phyloP scores from a whole-genome alignment of 768 basidiomycete species.

The Suillus weaverae region DNA sequence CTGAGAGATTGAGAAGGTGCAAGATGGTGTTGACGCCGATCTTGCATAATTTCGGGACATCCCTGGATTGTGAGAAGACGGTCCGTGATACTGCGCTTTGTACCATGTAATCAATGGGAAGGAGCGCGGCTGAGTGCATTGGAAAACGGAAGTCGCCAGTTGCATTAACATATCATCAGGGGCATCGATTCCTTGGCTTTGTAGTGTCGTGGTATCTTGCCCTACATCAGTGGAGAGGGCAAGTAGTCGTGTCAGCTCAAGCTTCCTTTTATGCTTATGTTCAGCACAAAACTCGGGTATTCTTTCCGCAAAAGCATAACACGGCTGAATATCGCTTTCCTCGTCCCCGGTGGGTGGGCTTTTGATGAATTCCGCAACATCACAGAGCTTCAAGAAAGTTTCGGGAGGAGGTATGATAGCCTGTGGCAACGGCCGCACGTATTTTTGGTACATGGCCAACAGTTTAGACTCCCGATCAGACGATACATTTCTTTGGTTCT shows the following conservation, averaged over 20 bases:
- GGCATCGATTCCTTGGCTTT: not conserved
- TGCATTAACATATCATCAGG: not conserved
- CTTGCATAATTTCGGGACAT: no score
- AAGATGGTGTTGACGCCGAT: not conserved
- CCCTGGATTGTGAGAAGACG: not conserved
- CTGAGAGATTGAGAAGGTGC: not conserved
- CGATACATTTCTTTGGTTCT: not conserved
- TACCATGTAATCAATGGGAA: not conserved
- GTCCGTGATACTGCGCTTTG: not conserved
- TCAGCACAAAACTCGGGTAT: not conserved
- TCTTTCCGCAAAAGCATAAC: not conserved
- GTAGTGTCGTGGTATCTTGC: not conserved
- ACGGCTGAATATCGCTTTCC: not conserved
- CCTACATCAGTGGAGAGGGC: not conserved
- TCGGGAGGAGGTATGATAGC: not conserved
- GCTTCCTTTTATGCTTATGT: not conserved
- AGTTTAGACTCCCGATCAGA: fast-evolving
- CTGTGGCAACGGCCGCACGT: not conserved
- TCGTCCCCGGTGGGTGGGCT: not conserved
- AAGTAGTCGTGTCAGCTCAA: not conserved
- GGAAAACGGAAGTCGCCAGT: not conserved
- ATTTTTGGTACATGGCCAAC: not conserved
- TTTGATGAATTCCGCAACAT: not conserved
- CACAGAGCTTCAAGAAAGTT: not conserved
- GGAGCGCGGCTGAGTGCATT: not conserved